Evolutionary conservation across 1,284 basidiomycete genomes (phyloP), one percentile per base, ranked within the genome.

Genomic region (Ustilago tritici): DNA sequence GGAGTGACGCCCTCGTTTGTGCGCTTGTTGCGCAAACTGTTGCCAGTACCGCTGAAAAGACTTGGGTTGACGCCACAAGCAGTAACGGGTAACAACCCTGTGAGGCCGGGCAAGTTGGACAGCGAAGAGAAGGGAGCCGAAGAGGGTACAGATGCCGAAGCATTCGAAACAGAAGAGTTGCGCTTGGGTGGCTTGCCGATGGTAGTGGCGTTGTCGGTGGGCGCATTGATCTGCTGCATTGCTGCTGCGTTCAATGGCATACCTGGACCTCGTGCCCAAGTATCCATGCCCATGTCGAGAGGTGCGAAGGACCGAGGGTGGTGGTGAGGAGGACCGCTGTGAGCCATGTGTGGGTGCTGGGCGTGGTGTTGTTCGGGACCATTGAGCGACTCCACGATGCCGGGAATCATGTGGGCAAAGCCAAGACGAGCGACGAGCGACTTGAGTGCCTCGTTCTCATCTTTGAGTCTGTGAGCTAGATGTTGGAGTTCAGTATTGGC

Each of bases 381-480:
- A 47, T 67, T 59, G 65, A 78, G 41, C 15, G 73, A 74, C 35
- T 83, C 77, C 38, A 82, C 61, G 41, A 78, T 65, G 31, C 58
- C 47, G 7, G 70, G 65, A 31, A 82, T 79, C 71, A 80, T 79
- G 61, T 79, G 73, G 19, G 72, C 82, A 50, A 76, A 81, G 28
- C 82, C 81, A 15, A 83, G 75, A 54, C 79, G 79, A 57, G 79
- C 70, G 28, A 83, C 55, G 40, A 82, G 77, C 53, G 67, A 72
- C 56, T 78, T 76, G 53, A 83, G 66, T 23, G 81, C 81, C 49
- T 83, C 82, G 71, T 83, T 83, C 67, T 83, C 82, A 19, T 83
- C 81, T 58, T 82, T 83, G 61, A 82, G 77, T 9, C 71, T 63
- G 43, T 68, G 64, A 32, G 82, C 80, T 0, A 81, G 70, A 43